A percentile compares a stretch with the other conserved stretches of the same genome.
These are phyloP conservation scores for Saccharomycopsis selenospora DNA, from an alignment of 805 yeast species.

Conservation along the genomic window DNA sequence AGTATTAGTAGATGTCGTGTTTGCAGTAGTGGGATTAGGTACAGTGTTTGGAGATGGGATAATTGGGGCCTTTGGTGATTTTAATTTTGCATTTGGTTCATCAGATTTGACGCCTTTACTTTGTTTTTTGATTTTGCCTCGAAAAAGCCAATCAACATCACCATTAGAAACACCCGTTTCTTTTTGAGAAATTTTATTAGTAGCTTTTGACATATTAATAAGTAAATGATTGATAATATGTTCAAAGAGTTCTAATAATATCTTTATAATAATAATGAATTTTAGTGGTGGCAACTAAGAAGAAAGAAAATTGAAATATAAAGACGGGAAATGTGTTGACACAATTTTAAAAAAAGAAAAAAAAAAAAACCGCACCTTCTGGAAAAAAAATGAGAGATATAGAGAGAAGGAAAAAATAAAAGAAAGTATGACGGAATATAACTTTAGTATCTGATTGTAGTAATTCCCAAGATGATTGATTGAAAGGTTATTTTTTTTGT, in stretches of 20 bases:
- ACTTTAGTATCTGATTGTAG: too few relatives aligned
- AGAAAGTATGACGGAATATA: too few relatives aligned
- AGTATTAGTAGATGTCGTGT: too few relatives aligned
- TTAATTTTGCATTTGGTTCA: constrained; percentile 3
- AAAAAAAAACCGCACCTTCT: background rate
- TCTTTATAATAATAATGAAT: background rate
- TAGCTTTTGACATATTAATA: constrained; percentile 5
- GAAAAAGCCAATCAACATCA: constrained; percentile 79
- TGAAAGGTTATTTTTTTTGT: too few relatives aligned
- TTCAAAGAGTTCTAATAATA: too few relatives aligned
- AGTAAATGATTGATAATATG: too few relatives aligned
- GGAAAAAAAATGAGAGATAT: background rate
- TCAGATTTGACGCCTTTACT: constrained; percentile 26
- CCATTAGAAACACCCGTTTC: constrained; percentile 55
- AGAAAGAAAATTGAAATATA: background rate
- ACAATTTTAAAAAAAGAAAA: too few relatives aligned
- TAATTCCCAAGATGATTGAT: too few relatives aligned
- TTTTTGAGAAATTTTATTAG: background rate
- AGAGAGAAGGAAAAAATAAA: too few relatives aligned
- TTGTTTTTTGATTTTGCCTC: constrained; percentile 64
- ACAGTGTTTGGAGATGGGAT: constrained; percentile 19
- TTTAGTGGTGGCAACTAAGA: background rate
- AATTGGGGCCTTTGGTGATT: constrained; percentile 18
- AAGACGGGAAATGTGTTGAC: background rate
- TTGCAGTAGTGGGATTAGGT: constrained; percentile 12